phyloP scores from a whole-genome alignment of 768 basidiomycete species.

The Rhodotorula graminis region DNA sequence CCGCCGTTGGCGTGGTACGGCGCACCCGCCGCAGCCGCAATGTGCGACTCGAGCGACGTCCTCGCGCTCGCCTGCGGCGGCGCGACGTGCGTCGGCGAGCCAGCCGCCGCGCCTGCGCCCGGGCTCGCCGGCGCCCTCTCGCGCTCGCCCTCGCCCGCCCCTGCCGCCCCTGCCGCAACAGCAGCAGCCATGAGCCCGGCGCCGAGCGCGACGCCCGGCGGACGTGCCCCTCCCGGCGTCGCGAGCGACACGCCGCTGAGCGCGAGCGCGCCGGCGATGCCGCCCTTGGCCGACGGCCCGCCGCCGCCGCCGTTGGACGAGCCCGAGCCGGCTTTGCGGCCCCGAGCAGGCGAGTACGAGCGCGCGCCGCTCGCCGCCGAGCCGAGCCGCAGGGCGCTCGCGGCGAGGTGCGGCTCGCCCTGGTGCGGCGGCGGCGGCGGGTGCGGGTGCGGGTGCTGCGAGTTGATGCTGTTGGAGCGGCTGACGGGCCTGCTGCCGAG shows the following conservation, averaged over 20 bases:
- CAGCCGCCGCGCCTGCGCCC: too few relatives aligned
- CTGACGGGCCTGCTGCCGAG: neutral
- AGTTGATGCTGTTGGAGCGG: constrained; percentile 20
- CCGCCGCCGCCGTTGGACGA: neutral
- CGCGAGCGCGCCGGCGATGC: constrained; percentile 37
- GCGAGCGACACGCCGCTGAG: constrained; percentile 34
- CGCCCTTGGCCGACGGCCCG: neutral
- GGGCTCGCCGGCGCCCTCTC: too few relatives aligned
- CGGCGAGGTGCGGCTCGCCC: constrained; percentile 1
- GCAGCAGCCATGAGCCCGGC: neutral
- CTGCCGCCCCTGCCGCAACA: neutral
- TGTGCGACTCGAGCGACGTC: constrained; percentile 16
- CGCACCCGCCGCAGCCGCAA: neutral
- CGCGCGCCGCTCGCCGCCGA: constrained; percentile 25
- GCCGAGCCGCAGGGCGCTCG: constrained; percentile 6
- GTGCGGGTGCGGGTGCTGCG: neutral
- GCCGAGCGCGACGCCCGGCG: too few relatives aligned
- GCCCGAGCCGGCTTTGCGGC: neutral
- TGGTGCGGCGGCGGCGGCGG: neutral
- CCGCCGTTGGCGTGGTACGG: neutral
- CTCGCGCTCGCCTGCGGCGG: constrained; percentile 1
- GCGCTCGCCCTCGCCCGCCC: neutral
- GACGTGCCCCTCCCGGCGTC: neutral
- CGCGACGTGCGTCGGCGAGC: neutral
- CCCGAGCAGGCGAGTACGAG: constrained; percentile 24